Conservation (phyloP, 805 yeast species). For the Candida arabinofermentans region DNA sequence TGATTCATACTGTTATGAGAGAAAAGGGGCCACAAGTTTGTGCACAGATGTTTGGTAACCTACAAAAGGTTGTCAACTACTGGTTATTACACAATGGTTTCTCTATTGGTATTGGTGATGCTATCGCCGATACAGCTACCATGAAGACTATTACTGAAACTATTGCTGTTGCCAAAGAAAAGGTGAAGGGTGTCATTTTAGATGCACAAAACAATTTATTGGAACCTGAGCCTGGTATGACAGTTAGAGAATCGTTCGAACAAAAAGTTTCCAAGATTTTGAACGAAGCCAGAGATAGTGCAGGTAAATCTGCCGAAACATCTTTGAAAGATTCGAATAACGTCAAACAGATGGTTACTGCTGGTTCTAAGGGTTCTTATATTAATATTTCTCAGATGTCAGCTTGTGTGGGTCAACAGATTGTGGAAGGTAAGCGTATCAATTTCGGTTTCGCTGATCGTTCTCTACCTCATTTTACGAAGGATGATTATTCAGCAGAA, state of each 20-base stretch:
- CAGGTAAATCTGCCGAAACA: conserved; percentile 98
- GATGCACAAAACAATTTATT: conserved; percentile 88
- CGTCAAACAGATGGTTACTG: conserved; percentile 98
- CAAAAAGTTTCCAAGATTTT: conserved; percentile 92
- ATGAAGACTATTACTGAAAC: conserved; percentile 93
- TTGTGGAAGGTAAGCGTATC: conserved; percentile 99
- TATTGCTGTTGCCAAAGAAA: conserved; percentile 85
- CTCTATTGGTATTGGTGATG: conserved; percentile 99
- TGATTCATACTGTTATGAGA: conserved; percentile 94
- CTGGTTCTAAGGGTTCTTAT: conserved; percentile 99
- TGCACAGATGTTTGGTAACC: conserved; percentile 84
- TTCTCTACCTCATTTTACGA: conserved; percentile 95
- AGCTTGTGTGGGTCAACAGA: conserved; percentile 99
- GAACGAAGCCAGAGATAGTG: conserved; percentile 98
- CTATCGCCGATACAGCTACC: conserved; percentile 96
- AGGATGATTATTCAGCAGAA: conserved; percentile 98
- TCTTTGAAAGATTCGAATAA: conserved; percentile 90
- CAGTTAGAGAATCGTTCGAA: conserved; percentile 96
- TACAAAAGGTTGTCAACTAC: conserved; percentile 92
- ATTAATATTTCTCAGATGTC: conserved; percentile 99
- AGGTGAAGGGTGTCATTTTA: conserved; percentile 88
- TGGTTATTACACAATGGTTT: conserved; percentile 97
- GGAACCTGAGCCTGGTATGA: conserved; percentile 99
- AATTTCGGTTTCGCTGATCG: conserved; percentile 96
- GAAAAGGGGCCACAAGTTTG: conserved; percentile 93